These are phyloP conservation scores for Monascus purpureus DNA, from an alignment of 495 filamentous ascomycete genomes.

Conservation along the genomic window DNA sequence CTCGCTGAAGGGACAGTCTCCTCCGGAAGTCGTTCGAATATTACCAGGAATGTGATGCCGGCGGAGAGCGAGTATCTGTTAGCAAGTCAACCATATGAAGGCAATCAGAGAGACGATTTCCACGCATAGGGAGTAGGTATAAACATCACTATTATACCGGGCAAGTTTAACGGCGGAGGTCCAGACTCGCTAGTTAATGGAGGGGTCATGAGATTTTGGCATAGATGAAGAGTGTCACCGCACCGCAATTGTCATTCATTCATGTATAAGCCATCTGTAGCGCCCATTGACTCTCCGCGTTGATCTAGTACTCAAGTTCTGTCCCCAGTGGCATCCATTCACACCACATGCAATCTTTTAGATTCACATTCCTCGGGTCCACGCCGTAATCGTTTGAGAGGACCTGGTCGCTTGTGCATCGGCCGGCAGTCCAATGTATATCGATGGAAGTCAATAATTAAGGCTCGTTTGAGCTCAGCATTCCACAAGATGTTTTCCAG, in stretches of 20 bases:
- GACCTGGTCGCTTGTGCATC: constrained; percentile 1
- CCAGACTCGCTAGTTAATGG: constrained; percentile 1
- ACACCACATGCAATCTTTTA: constrained; percentile 1
- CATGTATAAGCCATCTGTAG: neutral
- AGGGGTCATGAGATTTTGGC: neutral
- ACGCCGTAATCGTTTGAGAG: constrained; percentile 1
- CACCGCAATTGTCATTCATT: neutral
- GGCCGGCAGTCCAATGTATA: constrained; percentile 6
- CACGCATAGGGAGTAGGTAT: no score
- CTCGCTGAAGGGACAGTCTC: neutral
- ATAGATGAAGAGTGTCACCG: neutral
- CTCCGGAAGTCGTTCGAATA: neutral
- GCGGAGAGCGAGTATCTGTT: no score
- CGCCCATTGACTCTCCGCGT: neutral
- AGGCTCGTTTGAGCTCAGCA: constrained; percentile 15
- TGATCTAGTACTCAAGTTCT: neutral
- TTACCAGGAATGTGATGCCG: neutral
- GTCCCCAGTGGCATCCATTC: neutral
- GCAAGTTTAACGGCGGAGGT: no score
- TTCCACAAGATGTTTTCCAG: constrained; percentile 17
- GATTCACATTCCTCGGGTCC: constrained; percentile 1
- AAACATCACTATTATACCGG: no score
- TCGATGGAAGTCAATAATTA: no score
- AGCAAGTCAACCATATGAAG: no score
- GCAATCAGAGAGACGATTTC: no score